Base-by-base conservation (phyloP, 306 rosid species). In the Fragaria vesca region DNA sequence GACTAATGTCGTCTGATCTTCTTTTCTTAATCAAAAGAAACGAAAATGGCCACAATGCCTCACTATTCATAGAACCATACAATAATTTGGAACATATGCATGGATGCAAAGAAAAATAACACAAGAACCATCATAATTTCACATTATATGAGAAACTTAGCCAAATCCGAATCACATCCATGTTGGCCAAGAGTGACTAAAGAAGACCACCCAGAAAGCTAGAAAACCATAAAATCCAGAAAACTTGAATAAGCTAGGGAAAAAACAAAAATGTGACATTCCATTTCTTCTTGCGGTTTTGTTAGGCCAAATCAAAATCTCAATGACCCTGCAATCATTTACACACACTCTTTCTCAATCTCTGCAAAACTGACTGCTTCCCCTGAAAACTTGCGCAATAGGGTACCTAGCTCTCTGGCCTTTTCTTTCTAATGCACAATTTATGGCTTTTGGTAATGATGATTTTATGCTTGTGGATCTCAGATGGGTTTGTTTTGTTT, bases 401-500 rank as follows among this genome's bases (percentile, higher is more conserved):
- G 58, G 78, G 69, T 74, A 74, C 68, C 48, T 47, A 47, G 17
- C 52, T 13, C 12, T 55, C 55, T 8, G 21, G 18, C 10, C 16
- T 20, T 63, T 18, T 73, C 0, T 38, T 20, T 46, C 30, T 24
- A 5, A 11, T 69, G 6, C 47, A 17, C 30, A 28, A 45, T 54
- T 6, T 42, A 9, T 54, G 26, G 51, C 18, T 9, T 60, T 58
- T 28, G 46, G 18, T 78, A 8, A 42, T 5, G 28, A 28, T 28
- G 43, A 66, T 11, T 21, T 46, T 16, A 21, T 78, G 60, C 21
- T 60, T 71, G 7, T 43, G 42, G 74, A 79, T 83, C 36, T 65
- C 47, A 79, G 6, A 43, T 71, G 78, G 81, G 86, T 34, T 34
- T 28, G 28, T 46, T 68, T 68, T 42, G 13, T 68, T 57, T 73